phyloP scores from a whole-genome alignment of 495 filamentous ascomycete species.

The Penicillium roqueforti region DNA sequence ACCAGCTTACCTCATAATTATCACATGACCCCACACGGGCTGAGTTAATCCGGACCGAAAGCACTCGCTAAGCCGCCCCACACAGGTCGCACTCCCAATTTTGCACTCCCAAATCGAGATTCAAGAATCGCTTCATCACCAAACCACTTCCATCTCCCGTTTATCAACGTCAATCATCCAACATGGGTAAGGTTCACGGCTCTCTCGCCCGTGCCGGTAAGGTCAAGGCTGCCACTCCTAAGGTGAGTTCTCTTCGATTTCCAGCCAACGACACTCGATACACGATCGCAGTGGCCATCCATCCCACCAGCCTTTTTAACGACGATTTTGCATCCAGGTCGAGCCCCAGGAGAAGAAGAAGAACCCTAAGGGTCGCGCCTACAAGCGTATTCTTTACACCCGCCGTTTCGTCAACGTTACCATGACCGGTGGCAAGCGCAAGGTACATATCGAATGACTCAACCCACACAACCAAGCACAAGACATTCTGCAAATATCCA shows the following conservation, averaged over 20 bases:
- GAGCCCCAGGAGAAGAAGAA: slow-evolving; percentile 46
- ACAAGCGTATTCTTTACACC: slow-evolving; percentile 96
- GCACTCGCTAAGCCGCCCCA: slow-evolving; percentile 31
- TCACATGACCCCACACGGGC: slow-evolving; percentile 12
- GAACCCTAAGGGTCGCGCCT: slow-evolving; percentile 92
- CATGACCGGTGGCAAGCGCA: slow-evolving; percentile 98
- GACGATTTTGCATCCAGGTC: slow-evolving; percentile 29
- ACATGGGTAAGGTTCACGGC: slow-evolving; percentile 37
- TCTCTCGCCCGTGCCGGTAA: slow-evolving; percentile 93
- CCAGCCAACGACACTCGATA: slow-evolving; percentile 13
- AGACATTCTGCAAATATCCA: not conserved
- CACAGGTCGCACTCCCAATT: slow-evolving; percentile 31
- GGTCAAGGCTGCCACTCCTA: slow-evolving; percentile 89
- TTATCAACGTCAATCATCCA: slow-evolving; percentile 32
- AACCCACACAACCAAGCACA: slow-evolving; percentile 6
- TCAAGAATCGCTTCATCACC: slow-evolving; percentile 27
- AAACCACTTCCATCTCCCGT: slow-evolving; percentile 25
- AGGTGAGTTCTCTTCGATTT: slow-evolving; percentile 52
- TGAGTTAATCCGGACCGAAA: slow-evolving; percentile 15
- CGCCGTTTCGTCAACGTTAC: slow-evolving; percentile 99
- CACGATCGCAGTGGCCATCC: slow-evolving; percentile 8
- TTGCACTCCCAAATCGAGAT: slow-evolving; percentile 25
- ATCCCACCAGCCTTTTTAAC: slow-evolving; percentile 22
- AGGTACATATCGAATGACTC: slow-evolving; percentile 56
- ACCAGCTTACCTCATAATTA: not conserved